phyloP scores from a whole-genome alignment of 108 stramenopile species.

The Schizochytrium sp. region DNA sequence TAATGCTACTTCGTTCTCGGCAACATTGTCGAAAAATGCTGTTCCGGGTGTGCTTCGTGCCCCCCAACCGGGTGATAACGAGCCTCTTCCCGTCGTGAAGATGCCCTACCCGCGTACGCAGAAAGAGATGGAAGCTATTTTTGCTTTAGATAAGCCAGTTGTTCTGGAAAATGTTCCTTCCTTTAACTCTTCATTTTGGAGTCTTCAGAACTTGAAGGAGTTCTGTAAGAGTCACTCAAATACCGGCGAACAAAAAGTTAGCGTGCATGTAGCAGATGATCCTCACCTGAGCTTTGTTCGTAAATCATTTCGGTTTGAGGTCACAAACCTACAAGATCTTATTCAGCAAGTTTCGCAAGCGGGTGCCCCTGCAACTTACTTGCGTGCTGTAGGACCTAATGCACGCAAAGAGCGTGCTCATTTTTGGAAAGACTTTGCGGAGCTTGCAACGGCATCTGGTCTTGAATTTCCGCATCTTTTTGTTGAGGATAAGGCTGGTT shows the following conservation, averaged over 20 bases:
- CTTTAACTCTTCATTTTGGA: background rate
- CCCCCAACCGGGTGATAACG: background rate
- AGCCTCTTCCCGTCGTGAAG: background rate
- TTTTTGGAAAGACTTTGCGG: constrained; percentile 57
- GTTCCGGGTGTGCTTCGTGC: background rate
- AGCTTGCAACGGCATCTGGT: background rate
- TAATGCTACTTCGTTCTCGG: background rate
- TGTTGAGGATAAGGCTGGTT: background rate
- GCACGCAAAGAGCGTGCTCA: constrained; percentile 61
- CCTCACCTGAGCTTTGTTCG: constrained; percentile 33
- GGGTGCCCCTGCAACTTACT: background rate
- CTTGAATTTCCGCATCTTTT: background rate
- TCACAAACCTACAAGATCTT: background rate
- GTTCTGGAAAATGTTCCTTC: background rate
- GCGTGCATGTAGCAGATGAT: constrained; percentile 32
- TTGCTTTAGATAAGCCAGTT: background rate
- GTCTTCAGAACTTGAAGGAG: background rate
- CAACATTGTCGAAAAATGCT: background rate
- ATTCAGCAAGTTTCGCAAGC: background rate
- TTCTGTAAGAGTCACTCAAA: background rate
- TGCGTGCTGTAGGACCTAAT: constrained; percentile 57
- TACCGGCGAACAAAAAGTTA: constrained; percentile 12
- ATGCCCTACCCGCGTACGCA: constrained; percentile 3
- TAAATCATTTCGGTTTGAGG: constrained; percentile 27
- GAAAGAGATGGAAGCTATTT: background rate